phyloP scores from a whole-genome alignment of 106 monocot species.

The Dendrobium chrysotoxum region DNA sequence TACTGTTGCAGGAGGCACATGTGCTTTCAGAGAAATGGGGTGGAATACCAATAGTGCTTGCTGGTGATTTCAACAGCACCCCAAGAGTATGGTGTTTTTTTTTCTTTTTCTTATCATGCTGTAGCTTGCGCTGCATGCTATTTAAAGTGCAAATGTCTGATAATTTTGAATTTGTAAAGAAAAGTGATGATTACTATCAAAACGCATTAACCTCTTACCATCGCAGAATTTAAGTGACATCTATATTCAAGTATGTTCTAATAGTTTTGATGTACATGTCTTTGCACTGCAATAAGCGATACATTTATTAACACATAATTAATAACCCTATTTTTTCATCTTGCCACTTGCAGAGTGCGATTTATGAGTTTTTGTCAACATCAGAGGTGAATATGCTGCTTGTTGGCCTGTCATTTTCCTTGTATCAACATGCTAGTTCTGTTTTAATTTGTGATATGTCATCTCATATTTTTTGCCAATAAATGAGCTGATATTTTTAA shows the following conservation, averaged over 20 bases:
- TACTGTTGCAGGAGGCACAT: conserved; percentile 45
- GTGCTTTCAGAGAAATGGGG: conserved; percentile 59
- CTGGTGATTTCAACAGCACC: conserved; percentile 78
- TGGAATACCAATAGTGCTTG: conserved; percentile 58
- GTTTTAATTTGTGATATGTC: conserved; percentile 4
- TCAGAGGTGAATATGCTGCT: conserved; percentile 38
- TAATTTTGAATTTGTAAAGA: not conserved
- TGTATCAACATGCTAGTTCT: conserved; percentile 3
- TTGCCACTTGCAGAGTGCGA: conserved; percentile 47
- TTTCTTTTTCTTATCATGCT: not conserved
- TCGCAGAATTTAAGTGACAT: not conserved
- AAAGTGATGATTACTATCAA: not conserved
- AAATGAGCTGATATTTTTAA: not conserved
- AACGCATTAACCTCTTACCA: not conserved
- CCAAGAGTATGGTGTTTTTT: conserved; percentile 31
- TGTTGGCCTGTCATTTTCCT: not conserved
- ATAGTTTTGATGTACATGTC: not conserved
- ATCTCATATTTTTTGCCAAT: not conserved
- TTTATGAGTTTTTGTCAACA: conserved; percentile 53
- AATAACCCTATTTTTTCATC: conserved; percentile 1
- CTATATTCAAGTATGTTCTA: not conserved
- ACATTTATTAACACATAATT: not conserved
- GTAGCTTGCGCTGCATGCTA: not conserved
- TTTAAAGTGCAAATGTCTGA: not conserved
- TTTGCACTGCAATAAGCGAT: not conserved